Evolutionary conservation across 495 filamentous ascomycete species (phyloP).

Genomic region (Penicillium simplicissimum): DNA sequence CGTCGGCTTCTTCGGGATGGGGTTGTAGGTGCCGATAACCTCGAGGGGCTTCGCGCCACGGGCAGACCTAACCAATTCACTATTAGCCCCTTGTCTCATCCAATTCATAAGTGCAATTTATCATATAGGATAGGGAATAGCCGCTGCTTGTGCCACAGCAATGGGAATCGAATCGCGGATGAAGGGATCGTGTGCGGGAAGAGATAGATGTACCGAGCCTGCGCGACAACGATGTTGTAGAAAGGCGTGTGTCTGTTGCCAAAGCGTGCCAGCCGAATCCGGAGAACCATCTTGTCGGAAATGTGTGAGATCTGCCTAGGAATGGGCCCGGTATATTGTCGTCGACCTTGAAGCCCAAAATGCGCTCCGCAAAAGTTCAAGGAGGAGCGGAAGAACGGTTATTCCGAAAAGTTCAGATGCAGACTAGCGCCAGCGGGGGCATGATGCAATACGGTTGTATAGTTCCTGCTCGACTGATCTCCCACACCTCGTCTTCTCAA

Average conservation of each 20-base stretch:
- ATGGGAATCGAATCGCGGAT: not conserved
- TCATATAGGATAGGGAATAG: not conserved
- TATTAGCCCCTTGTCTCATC: not conserved
- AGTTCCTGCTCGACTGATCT: slow-evolving; percentile 2
- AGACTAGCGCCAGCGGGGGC: slow-evolving; percentile 31
- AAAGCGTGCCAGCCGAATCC: slow-evolving; percentile 91
- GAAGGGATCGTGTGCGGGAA: not conserved
- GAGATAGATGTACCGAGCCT: slow-evolving; percentile 72
- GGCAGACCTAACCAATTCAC: slow-evolving; percentile 51
- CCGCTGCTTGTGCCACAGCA: not conserved
- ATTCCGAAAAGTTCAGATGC: slow-evolving; percentile 20
- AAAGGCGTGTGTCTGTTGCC: slow-evolving; percentile 82
- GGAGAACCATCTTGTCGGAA: slow-evolving; percentile 74
- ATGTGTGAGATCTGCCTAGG: slow-evolving; percentile 9
- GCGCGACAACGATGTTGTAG: slow-evolving; percentile 96
- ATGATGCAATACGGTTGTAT: slow-evolving; percentile 30
- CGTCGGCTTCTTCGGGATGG: slow-evolving; percentile 67
- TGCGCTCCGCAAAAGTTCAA: slow-evolving; percentile 35
- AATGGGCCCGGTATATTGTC: not conserved
- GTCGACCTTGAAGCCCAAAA: slow-evolving; percentile 4
- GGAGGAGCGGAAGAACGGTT: slow-evolving; percentile 29
- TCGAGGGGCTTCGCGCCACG: slow-evolving; percentile 85
- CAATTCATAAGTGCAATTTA: not conserved
- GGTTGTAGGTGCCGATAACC: slow-evolving; percentile 94
- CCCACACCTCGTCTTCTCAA: slow-evolving; percentile 3